A percentile compares a stretch with the other conserved stretches of the same genome.
These are phyloP conservation scores for Strobilomyces echinocephalus DNA, from an alignment of 768 basidiomycete genomes.

Conservation along the genomic window DNA sequence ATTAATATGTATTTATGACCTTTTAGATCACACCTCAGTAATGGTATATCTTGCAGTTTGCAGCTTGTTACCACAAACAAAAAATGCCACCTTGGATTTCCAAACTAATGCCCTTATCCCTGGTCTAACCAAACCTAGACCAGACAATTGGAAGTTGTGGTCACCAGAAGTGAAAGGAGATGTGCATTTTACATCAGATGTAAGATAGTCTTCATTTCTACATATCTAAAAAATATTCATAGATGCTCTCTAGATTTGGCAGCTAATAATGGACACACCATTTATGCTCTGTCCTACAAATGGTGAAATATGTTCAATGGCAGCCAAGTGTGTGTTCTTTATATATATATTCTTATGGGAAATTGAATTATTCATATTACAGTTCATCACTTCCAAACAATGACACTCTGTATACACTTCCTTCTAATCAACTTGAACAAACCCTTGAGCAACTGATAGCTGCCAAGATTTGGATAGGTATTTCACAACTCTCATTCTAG, in stretches of 20 bases:
- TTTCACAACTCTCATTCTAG: background rate
- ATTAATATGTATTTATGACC: background rate
- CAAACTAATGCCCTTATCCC: background rate
- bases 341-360: too few relatives aligned
- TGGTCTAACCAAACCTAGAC: background rate
- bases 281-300: background rate
- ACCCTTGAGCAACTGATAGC: conserved; percentile 2
- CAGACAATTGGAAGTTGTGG: conserved; percentile 8
- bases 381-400: background rate
- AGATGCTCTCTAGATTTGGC: too few relatives aligned
- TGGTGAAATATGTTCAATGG: background rate
- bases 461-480: conserved; percentile 11
- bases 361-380: background rate
- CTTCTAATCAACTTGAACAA: background rate
- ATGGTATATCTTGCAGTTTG: background rate
- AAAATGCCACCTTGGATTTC: background rate
- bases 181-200: too few relatives aligned
- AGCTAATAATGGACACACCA: background rate
- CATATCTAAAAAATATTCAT: too few relatives aligned
- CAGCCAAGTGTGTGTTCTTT: background rate
- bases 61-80: background rate
- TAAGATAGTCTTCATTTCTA: too few relatives aligned
- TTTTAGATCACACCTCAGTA: background rate
- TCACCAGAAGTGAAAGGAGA: background rate
- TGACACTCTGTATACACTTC: background rate